Conservation (phyloP, 805 yeast genomes). For the Ogataea corticis region DNA sequence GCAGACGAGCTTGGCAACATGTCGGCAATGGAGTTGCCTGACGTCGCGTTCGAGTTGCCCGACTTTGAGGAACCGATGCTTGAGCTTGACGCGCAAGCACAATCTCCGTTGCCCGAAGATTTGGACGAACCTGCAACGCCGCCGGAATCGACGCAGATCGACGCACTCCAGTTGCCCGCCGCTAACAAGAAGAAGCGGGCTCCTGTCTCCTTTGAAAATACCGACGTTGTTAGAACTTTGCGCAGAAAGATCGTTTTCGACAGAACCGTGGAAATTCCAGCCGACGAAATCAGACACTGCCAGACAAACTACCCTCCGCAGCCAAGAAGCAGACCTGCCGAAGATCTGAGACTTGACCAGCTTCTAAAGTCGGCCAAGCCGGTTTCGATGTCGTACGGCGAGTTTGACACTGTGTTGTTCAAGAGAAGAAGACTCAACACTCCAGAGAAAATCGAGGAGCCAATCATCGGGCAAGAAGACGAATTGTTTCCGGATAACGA, state of each 20-base stretch:
- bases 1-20: conserved; percentile 31
- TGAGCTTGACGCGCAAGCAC: conserved; percentile 16
- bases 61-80: conserved; percentile 30
- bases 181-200: conserved; percentile 22
- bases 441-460: conserved; percentile 1
- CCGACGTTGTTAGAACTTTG: conserved; percentile 48
- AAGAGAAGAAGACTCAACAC: conserved; percentile 18
- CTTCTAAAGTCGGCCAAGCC: conserved; percentile 14
- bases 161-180: background rate
- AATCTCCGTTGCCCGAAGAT: conserved; percentile 10
- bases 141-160: conserved; percentile 6
- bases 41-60: conserved; percentile 43
- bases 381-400: conserved; percentile 13
- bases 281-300: conserved; percentile 36
- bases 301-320: conserved; percentile 31
- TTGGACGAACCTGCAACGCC: conserved; percentile 20
- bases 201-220: conserved; percentile 34
- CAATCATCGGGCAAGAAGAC: conserved; percentile 5
- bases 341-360: conserved; percentile 1
- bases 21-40: conserved; percentile 22
- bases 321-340: conserved; percentile 7
- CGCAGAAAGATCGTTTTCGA: conserved; percentile 51
- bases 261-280: conserved; percentile 42
- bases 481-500: conserved; percentile 23
- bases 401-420: conserved; percentile 9